Base-by-base conservation (phyloP, 345 rosid species). In the Ceriops tagal region DNA sequence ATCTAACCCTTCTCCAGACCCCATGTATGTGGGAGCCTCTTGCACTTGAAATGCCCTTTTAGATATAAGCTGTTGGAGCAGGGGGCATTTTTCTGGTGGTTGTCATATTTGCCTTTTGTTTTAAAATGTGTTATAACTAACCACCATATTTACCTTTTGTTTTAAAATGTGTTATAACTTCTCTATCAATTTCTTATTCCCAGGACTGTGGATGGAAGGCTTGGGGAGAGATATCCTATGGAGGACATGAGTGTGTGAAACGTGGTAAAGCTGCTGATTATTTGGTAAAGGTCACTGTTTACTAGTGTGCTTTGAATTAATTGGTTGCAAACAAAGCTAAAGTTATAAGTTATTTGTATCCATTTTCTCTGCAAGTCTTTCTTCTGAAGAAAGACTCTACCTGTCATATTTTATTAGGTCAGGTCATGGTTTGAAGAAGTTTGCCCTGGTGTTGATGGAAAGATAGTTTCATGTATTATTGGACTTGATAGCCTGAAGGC, bases 191-290 rank as follows among this genome's bases (percentile, higher is more conserved):
- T 55, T 8, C 5, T 28, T 47, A 16, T 79, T 66, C 53, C 61
- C 81, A 89, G 98, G 89, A 84, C 61, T 71, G 84, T 77, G 98
- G 98, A 59, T 93, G 98, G 98, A 91, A 91, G 84, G 76, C 75
- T 72, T 93, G 98, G 98, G 98, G 97, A 60, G 98, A 93, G 79
- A 88, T 93, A 76, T 93, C 98, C 2, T 93, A 93, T 82, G 96
- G 95, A 73, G 98, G 98, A 62, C 73, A 80, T 67, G 83, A 81
- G 73, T 83, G 91, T 70, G 78, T 89, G 55, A 76, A 79, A 78
- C 93, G 96, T 61, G 93, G 97, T 59, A 80, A 87, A 73, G 91
- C 92, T 68, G 92, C 98, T 67, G 98, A 93, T 67, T 84, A 80
- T 78, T 80, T 93, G 84, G 98, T 93, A 75, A 70, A 68, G 53